Evolutionary conservation across 768 basidiomycete species (phyloP).

Genomic region (Tulasnella sp.): DNA sequence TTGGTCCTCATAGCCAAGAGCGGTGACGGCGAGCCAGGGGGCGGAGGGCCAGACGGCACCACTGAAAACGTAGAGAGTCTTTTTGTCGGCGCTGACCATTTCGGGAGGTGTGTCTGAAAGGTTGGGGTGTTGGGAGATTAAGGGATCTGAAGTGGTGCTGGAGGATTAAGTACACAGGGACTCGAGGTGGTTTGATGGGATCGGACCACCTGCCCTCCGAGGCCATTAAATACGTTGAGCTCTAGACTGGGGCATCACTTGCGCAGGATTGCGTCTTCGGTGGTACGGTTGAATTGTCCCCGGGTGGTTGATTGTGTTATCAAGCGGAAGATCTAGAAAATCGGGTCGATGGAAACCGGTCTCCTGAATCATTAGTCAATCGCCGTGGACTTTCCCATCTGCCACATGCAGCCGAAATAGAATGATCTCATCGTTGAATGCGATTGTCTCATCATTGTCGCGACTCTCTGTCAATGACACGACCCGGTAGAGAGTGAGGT

Average conservation of each 20-base stretch:
- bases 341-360: not conserved
- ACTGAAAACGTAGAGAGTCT: constrained; percentile 34
- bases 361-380: not conserved
- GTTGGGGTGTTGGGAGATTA: not conserved
- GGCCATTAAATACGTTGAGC: not conserved
- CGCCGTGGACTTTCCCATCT: not conserved
- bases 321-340: not conserved
- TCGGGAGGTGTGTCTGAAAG: not conserved
- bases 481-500: not conserved
- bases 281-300: not conserved
- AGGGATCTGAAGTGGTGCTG: not conserved
- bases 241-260: not conserved
- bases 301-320: not conserved
- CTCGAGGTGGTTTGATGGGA: not conserved
- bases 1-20: constrained; percentile 25
- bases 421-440: not conserved
- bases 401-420: not conserved
- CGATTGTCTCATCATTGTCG: not conserved
- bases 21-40: constrained; percentile 39
- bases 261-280: not conserved
- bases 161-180: not conserved
- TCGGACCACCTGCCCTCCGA: not conserved
- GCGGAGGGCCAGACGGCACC: constrained; percentile 38
- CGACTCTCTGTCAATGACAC: not conserved
- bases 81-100: constrained; percentile 21